phyloP scores from a whole-genome alignment of 73 alveolate species.

The Durusdinium trenchii region DNA sequence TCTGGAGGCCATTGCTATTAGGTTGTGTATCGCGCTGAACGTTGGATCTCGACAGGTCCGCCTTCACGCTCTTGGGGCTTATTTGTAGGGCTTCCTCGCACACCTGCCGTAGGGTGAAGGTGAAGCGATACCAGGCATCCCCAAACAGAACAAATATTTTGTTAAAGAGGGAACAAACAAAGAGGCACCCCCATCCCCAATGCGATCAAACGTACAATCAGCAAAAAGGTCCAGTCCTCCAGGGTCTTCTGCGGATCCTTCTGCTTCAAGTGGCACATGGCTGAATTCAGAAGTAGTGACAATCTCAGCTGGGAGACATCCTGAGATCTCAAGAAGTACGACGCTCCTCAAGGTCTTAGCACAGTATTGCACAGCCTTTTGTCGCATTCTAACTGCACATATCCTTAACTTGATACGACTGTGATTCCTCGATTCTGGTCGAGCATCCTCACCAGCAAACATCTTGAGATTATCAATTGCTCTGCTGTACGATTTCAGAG shows the following conservation, averaged over 20 bases:
- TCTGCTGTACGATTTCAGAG: slow-evolving; percentile 85
- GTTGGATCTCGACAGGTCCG: background rate
- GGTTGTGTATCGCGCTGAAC: too few species aligned
- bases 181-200: background rate
- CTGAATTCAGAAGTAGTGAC: slow-evolving; percentile 64
- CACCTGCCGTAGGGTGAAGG: background rate
- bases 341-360: too few species aligned
- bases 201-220: background rate
- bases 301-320: slow-evolving; percentile 79
- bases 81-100: slow-evolving; percentile 80
- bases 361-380: too few species aligned
- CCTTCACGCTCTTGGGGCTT: slow-evolving; percentile 83
- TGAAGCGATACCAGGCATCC: background rate
- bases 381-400: too few species aligned
- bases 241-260: slow-evolving; percentile 42
- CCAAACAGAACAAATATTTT: background rate
- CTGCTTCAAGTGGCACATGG: slow-evolving; percentile 74
- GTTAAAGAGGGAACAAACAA: too few species aligned
- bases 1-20: too few species aligned
- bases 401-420: too few species aligned
- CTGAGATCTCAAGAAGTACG: background rate
- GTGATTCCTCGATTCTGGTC: slow-evolving; percentile 38
- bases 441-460: slow-evolving; percentile 55
- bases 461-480: slow-evolving; percentile 74
- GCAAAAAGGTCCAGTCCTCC: background rate